A percentile compares a stretch with the other conserved stretches of the same genome.
These are phyloP conservation scores for Chlamydomonas urium DNA, from an alignment of 139 green algal species.

Conservation along the genomic window DNA sequence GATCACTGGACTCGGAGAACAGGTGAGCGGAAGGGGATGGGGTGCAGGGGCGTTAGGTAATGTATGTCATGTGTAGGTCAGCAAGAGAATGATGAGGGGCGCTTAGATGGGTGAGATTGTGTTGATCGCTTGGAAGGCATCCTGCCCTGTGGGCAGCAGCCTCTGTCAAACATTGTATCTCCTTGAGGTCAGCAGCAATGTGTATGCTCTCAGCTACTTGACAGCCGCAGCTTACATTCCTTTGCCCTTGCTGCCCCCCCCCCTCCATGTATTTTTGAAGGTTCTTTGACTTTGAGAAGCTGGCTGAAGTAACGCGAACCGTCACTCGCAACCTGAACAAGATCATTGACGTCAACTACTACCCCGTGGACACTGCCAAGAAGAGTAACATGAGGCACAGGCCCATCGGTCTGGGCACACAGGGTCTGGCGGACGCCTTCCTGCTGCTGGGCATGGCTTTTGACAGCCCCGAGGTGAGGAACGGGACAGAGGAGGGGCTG, in stretches of 20 bases:
- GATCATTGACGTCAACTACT: slow-evolving; percentile 99
- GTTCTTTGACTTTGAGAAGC: slow-evolving; percentile 87
- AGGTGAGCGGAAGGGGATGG: slow-evolving; percentile 40
- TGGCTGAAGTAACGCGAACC: slow-evolving; percentile 56
- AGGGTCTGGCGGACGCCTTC: slow-evolving; percentile 98
- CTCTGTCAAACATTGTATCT: no score
- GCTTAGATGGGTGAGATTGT: no score
- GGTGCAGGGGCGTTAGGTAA: no score
- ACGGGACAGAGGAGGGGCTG: slow-evolving; percentile 78
- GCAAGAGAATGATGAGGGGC: no score
- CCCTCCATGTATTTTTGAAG: slow-evolving; percentile 17
- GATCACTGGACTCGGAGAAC: slow-evolving; percentile 66
- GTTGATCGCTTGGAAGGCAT: no score
- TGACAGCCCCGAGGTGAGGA: slow-evolving; percentile 74
- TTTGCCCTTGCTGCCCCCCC: not conserved
- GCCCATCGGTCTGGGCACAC: slow-evolving; percentile 94
- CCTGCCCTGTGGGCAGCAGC: no score
- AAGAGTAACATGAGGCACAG: slow-evolving; percentile 93
- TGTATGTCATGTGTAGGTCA: no score
- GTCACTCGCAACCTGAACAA: slow-evolving; percentile 94
- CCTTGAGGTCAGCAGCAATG: no score
- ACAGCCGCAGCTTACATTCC: no score
- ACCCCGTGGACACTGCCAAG: slow-evolving; percentile 77
- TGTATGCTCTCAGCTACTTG: no score
- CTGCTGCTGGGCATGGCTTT: slow-evolving; percentile 97